phyloP scores from a whole-genome alignment of 352 stramenopile genomes.

The Globisporangium megalacanthum region DNA sequence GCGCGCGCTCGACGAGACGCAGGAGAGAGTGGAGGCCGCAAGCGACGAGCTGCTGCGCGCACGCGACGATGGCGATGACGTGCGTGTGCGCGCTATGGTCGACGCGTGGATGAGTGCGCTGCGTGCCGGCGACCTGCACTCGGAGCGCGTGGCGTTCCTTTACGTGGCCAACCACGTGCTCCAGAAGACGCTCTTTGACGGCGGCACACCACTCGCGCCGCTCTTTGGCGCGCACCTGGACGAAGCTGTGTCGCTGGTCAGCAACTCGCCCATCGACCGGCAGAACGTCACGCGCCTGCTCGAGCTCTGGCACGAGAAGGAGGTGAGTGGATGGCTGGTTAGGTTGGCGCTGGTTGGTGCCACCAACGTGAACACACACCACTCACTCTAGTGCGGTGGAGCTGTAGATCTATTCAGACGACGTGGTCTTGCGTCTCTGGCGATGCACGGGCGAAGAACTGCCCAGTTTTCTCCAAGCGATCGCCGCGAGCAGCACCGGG shows the following conservation, averaged over 20 bases:
- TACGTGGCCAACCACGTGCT: conserved; percentile 85
- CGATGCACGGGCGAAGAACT: conserved; percentile 71
- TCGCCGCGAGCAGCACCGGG: conserved; percentile 2
- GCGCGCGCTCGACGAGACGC: conserved; percentile 71
- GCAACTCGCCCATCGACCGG: conserved; percentile 79
- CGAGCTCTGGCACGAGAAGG: conserved; percentile 76
- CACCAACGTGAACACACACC: not conserved
- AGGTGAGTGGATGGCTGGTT: conserved; percentile 20
- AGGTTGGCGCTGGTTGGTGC: not conserved
- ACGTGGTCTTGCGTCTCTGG: conserved; percentile 69
- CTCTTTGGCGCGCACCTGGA: conserved; percentile 43
- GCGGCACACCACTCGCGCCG: conserved; percentile 8
- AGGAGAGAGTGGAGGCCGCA: conserved; percentile 77
- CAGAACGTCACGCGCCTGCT: conserved; percentile 69
- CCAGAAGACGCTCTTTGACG: conserved; percentile 55
- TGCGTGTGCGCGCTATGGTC: conserved; percentile 41
- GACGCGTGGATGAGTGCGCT: conserved; percentile 61
- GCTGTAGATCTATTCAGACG: conserved; percentile 35
- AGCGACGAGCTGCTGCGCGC: conserved; percentile 67
- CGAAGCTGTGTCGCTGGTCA: conserved; percentile 74
- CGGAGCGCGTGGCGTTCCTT: conserved; percentile 74
- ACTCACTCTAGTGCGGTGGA: too few species aligned
- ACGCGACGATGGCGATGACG: conserved; percentile 25
- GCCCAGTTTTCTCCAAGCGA: conserved; percentile 36
- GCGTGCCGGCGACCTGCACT: conserved; percentile 68